These are phyloP conservation scores for Neurospora tetrasperma DNA, from an alignment of 495 filamentous ascomycete genomes.

Conservation along the genomic window DNA sequence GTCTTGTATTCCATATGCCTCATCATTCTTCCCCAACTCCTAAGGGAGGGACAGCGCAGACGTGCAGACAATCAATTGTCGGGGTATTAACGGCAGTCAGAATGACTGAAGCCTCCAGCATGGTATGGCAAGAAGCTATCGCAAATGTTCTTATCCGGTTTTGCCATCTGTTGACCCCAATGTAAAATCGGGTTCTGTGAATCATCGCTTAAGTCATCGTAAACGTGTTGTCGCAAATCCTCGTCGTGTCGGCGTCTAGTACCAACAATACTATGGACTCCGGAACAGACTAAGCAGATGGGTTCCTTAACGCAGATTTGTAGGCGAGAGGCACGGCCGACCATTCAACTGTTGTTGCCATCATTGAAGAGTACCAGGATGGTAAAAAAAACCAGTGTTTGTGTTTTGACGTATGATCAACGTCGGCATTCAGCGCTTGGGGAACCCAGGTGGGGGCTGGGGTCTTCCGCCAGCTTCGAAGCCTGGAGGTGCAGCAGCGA, in stretches of 20 bases:
- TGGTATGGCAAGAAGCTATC: neutral
- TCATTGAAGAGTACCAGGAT: neutral
- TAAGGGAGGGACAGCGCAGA: neutral
- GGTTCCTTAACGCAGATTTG: neutral
- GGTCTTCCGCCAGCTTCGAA: neutral
- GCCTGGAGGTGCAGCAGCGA: neutral
- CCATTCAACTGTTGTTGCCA: neutral
- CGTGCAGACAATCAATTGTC: neutral
- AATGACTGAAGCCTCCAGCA: neutral
- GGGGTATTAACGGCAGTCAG: neutral
- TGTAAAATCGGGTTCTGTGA: neutral
- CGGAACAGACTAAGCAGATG: neutral
- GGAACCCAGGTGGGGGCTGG: neutral
- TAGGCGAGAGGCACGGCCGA: neutral
- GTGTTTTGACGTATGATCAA: neutral
- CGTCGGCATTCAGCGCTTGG: neutral
- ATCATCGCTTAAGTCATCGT: neutral
- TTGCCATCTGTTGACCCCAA: neutral
- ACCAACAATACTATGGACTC: neutral
- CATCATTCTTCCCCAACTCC: neutral
- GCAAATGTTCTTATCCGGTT: neutral
- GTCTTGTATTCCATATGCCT: neutral
- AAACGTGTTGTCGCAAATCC: neutral
- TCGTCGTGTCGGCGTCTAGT: neutral
- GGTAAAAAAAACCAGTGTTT: neutral